Percentiles rank a stretch among this genome's conserved stretches.
These are phyloP conservation scores for Cyberlindnera bimundalis DNA, from an alignment of 805 yeast genomes.

Conservation along the genomic window DNA sequence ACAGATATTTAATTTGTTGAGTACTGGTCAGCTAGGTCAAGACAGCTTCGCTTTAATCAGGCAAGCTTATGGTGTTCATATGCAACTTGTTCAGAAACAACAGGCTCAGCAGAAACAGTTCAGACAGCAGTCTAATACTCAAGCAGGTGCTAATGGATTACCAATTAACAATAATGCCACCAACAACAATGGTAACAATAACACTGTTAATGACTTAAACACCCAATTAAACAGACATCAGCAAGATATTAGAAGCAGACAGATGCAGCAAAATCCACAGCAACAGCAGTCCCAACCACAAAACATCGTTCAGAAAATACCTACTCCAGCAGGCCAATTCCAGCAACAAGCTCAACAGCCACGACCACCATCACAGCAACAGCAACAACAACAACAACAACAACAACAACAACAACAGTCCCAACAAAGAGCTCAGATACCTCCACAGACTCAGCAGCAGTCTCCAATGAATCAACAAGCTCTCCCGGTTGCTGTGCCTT, in stretches of 20 bases:
- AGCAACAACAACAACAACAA: slow-evolving; percentile 1
- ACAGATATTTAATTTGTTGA: slow-evolving; percentile 61
- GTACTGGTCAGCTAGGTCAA: slow-evolving; percentile 55
- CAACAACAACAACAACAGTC: slow-evolving; percentile 1
- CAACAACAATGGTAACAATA: neutral
- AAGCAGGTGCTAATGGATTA: slow-evolving; percentile 23
- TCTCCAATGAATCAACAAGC: slow-evolving; percentile 7
- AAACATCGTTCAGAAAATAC: slow-evolving; percentile 20
- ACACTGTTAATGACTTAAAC: slow-evolving; percentile 13
- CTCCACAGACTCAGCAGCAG: slow-evolving; percentile 5
- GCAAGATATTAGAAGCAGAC: slow-evolving; percentile 32
- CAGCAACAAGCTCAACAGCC: slow-evolving; percentile 17
- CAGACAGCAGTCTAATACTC: slow-evolving; percentile 33
- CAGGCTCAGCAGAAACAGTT: slow-evolving; percentile 36
- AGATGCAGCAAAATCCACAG: slow-evolving; percentile 27
- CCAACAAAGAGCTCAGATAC: slow-evolving; percentile 1
- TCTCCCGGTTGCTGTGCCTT: slow-evolving; percentile 7
- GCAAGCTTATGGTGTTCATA: slow-evolving; percentile 64
- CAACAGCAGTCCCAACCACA: slow-evolving; percentile 23
- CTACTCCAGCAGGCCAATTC: slow-evolving; percentile 17
- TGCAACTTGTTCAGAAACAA: slow-evolving; percentile 49
- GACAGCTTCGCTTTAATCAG: slow-evolving; percentile 57
- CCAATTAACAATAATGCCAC: slow-evolving; percentile 6
- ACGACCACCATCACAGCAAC: no score
- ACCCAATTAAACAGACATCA: slow-evolving; percentile 30